Base-by-base conservation (phyloP, 805 yeast species). In the Tetrapisispora phaffii region DNA sequence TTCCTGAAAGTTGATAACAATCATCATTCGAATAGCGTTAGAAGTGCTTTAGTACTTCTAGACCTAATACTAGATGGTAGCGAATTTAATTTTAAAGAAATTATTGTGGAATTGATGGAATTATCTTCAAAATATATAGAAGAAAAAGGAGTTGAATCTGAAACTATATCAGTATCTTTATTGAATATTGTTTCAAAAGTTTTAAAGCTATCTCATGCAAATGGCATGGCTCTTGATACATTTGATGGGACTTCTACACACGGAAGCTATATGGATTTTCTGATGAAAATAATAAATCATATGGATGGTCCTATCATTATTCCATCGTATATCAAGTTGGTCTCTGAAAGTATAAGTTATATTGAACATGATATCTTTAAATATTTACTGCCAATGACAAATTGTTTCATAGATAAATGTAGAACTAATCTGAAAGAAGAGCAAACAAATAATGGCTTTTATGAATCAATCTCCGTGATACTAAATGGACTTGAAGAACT, bases 401-500 rank as follows among this genome's bases (percentile, higher is more conserved):
- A 77, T 24, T 67, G 79, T 15, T 52, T 63, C 8, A 54, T 59
- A 10, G 57, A 55, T n/a, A 55, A 62, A 44, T 49, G 62, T n/a
- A 53, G 44, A 34, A 43, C 45, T 34, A 44, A 55, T 31, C 54
- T 54, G 41, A 34, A 40, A 40, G 44, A 49, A 37, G 55, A 54
- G 45, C 47, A 50, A 28, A 47, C 34, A 9, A 59, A 57, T 7
- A 70, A 75, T 6, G 77, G 74, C 10, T 56, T 69, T 60, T 63
- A 70, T 56, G 65, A 74, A 47, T 63, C 78, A 29, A 61, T 77
- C 49, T 57, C 76, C 41, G 58, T 72, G 39, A 60, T 72, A 40
- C 63, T 73, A 39, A 63, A 72, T 13, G 89, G 90, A 0, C 57
- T 86, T 21, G 89, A 86, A 54, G 82, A 79, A 42, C 61, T 87